Evolutionary conservation across 108 stramenopile species (phyloP).

Genomic region (Fistulifera pelliculosa): DNA sequence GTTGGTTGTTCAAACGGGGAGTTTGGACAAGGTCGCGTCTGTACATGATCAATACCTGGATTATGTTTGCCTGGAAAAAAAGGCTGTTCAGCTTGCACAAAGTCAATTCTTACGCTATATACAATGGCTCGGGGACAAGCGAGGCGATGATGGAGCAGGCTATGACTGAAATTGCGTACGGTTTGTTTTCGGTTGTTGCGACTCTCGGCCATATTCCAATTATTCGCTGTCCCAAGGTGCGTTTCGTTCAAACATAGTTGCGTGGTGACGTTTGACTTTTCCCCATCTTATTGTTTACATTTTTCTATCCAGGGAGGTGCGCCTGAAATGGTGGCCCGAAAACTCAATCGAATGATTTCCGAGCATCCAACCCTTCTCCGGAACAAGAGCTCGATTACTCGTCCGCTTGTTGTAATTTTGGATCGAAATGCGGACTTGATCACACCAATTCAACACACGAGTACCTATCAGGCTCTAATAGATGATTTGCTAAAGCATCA

Average conservation of each 20-base stretch:
- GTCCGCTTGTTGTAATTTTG: conserved; percentile 91
- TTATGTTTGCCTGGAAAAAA: conserved; percentile 86
- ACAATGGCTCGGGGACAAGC: conserved; percentile 80
- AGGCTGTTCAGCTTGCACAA: conserved; percentile 80
- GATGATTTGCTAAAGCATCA: conserved; percentile 88
- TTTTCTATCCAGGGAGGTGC: conserved; percentile 71
- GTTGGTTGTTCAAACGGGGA: conserved; percentile 73
- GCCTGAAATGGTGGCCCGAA: conserved; percentile 93
- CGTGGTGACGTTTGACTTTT: not conserved
- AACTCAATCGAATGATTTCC: conserved; percentile 74
- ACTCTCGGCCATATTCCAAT: conserved; percentile 84
- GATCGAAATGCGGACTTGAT: conserved; percentile 93
- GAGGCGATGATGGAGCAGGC: conserved; percentile 73
- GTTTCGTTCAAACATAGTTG: conserved; percentile 4
- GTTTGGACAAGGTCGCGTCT: conserved; percentile 62
- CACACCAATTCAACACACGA: conserved; percentile 86
- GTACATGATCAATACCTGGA: conserved; percentile 93
- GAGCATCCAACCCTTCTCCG: conserved; percentile 73
- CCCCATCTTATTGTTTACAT: not conserved
- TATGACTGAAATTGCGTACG: conserved; percentile 81
- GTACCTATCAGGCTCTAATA: conserved; percentile 94
- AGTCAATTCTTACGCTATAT: conserved; percentile 67
- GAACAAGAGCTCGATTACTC: conserved; percentile 31
- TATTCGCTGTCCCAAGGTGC: conserved; percentile 82
- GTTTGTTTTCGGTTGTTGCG: conserved; percentile 87